Percentiles rank a stretch among this genome's conserved stretches.
phyloP scores from a whole-genome alignment of 2,329 filamentous ascomycete genomes.

The Xylariales sp. region DNA sequence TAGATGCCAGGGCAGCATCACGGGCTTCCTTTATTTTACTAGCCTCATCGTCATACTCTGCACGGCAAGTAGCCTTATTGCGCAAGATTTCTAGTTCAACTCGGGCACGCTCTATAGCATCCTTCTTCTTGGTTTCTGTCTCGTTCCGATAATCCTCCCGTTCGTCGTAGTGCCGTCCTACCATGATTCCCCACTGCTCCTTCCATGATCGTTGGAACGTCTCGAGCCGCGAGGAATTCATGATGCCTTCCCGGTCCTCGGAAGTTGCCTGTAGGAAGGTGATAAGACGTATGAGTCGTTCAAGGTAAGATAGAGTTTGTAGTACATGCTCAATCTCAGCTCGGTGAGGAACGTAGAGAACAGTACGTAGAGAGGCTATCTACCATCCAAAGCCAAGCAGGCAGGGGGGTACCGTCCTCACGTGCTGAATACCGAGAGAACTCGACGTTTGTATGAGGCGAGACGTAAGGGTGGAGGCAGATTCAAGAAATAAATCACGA shows the following conservation, averaged over 20 bases:
- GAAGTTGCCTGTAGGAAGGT: neutral
- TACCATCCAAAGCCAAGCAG: neutral
- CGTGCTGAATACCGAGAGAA: neutral
- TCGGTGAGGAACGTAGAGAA: neutral
- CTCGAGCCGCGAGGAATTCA: constrained; percentile 25
- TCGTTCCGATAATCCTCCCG: constrained; percentile 24
- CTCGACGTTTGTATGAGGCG: neutral
- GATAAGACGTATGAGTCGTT: neutral
- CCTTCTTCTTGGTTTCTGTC: constrained; percentile 29
- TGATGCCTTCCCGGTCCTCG: constrained; percentile 4
- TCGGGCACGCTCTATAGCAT: constrained; percentile 11
- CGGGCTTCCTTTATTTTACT: constrained; percentile 18
- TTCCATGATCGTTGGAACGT: constrained; percentile 28
- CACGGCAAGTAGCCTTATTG: constrained; percentile 6
- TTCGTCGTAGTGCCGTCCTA: constrained; percentile 31
- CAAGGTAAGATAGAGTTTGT: neutral
- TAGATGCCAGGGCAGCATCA: constrained; percentile 15
- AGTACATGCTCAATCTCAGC: neutral
- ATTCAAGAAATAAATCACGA: neutral
- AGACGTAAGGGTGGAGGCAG: neutral
- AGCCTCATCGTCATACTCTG: constrained; percentile 20
- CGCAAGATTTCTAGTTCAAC: constrained; percentile 27
- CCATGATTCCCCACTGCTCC: constrained; percentile 25
- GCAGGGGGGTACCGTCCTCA: neutral
- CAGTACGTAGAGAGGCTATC: neutral